A percentile compares a stretch with the other conserved stretches of the same genome.
Evolutionary conservation across 116 monocot genomes (phyloP).

Genomic region (Trichopus zeylanicus): DNA sequence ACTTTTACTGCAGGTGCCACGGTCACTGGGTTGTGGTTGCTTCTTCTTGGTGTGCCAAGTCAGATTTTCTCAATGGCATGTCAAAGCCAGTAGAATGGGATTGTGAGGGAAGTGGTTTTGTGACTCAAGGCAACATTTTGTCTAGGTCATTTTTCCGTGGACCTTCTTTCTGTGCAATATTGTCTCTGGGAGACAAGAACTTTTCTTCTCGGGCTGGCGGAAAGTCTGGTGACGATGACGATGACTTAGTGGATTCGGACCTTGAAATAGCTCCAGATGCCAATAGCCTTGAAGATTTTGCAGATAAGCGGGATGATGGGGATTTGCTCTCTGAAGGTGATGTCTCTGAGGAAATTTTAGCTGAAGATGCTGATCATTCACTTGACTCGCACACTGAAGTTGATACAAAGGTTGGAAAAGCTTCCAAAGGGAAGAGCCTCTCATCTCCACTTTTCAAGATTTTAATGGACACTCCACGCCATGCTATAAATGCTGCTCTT

Average conservation of each 20-base stretch:
- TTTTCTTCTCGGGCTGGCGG: constrained; percentile 48
- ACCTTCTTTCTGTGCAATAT: neutral
- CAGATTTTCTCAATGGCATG: constrained; percentile 2
- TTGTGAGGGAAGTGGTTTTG: neutral
- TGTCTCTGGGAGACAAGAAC: constrained; percentile 13
- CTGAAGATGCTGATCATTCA: constrained; percentile 10
- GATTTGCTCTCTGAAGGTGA: constrained; percentile 16
- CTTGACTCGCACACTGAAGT: constrained; percentile 18
- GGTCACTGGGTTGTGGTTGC: constrained; percentile 3
- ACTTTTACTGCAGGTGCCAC: constrained; percentile 16
- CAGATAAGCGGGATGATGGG: constrained; percentile 10
- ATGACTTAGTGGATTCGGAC: constrained; percentile 55
- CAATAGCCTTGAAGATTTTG: constrained; percentile 8
- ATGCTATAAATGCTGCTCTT: constrained; percentile 27
- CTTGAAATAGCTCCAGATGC: constrained; percentile 28
- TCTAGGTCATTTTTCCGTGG: constrained; percentile 4
- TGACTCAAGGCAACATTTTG: neutral
- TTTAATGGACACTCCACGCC: constrained; percentile 31
- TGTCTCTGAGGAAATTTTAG: constrained; percentile 15
- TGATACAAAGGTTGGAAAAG: constrained; percentile 9
- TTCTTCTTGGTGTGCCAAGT: constrained; percentile 5
- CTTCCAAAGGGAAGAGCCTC: neutral
- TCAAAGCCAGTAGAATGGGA: constrained; percentile 5
- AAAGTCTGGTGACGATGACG: constrained; percentile 22
- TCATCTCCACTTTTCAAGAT: constrained; percentile 32